Evolutionary conservation across 345 rosid species (phyloP), one percentile per base, ranked within the genome.

Genomic region (Euphorbia tirucalli): DNA sequence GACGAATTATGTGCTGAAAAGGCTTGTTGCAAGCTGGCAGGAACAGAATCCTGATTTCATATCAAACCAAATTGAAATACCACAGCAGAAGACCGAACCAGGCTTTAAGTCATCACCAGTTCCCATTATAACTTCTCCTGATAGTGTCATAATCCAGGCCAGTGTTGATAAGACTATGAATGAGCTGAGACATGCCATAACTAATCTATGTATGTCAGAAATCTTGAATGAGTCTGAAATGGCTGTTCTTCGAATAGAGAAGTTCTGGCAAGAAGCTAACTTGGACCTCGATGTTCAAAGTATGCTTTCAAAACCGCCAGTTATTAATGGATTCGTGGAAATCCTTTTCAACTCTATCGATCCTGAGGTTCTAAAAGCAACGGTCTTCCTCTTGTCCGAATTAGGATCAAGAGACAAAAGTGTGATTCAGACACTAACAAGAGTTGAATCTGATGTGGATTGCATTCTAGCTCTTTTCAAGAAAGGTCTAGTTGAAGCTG

Each of bases 1-100:
- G 72, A 82, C 91, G 31, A 89, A 89, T 76, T 87, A 86, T 48
- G 91, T 87, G 2, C 88, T 89, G 21, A 87, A 87, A 77, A 81
- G 94, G 79, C 91, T 89, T 5, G 85, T 89, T 13, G 90, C 78
- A 4, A 82, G 86, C 68, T 89, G 94, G 94, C 77, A 73, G 72
- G 89, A 85, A 16, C 77, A 70, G 73, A 75, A 87, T 63, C 86
- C 85, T 5, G 77, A 75, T 60, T 48, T 70, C 3, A 15, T 61
- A 15, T 77, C 52, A 37, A 32, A 25, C 63, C 79, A 49, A 46
- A 66, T 78, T 4, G 80, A 76, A 30, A 70, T 39, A 66, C 74
- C 49, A 0, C 77, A 21, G 11, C 72, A 54, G 44, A 81, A 74
- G 59, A 57, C 71, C 1, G 80, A 76, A 74, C 39, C 72, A 19